phyloP scores from a whole-genome alignment of 1,139 yeast genomes.

The Candida mesenterica region DNA sequence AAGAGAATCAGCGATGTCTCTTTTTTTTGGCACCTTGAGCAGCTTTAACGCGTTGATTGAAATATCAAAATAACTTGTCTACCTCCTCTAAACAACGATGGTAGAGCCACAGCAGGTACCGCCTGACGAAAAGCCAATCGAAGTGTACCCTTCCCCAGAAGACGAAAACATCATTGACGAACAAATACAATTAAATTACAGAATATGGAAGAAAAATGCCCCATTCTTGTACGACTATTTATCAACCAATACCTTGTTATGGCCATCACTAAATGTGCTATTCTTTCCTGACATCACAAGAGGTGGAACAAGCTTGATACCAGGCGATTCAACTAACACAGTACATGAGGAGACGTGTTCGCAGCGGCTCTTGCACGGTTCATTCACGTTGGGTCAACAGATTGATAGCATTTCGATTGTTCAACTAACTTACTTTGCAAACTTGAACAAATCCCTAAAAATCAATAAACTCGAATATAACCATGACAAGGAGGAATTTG shows the following conservation, averaged over 20 bases:
- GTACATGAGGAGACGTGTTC: slow-evolving; percentile 15
- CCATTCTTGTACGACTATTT: slow-evolving; percentile 52
- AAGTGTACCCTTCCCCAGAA: neutral
- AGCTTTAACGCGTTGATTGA: neutral
- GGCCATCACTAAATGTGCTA: slow-evolving; percentile 57
- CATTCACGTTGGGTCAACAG: slow-evolving; percentile 46
- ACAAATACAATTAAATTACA: slow-evolving; percentile 34
- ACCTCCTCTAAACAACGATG: neutral
- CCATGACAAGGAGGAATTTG: slow-evolving; percentile 43
- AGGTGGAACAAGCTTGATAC: neutral
- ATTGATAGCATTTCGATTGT: slow-evolving; percentile 39
- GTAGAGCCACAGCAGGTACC: neutral
- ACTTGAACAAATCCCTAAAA: slow-evolving; percentile 30
- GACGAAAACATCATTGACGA: slow-evolving; percentile 1
- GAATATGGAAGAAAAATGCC: slow-evolving; percentile 56
- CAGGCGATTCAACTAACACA: slow-evolving; percentile 1
- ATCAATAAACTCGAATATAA: slow-evolving; percentile 37
- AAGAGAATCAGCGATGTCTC: too few species aligned
- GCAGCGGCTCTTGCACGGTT: slow-evolving; percentile 41
- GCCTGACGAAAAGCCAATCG: neutral
- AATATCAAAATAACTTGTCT: neutral
- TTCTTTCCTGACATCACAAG: slow-evolving; percentile 49
- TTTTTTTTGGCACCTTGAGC: slow-evolving; percentile 1
- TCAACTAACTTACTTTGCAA: slow-evolving; percentile 34
- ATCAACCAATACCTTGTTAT: slow-evolving; percentile 46